A percentile compares a stretch with the other conserved stretches of the same genome.
These are phyloP conservation scores for Macrolepiota dolichaula DNA, from an alignment of 768 basidiomycete genomes.

Conservation along the genomic window DNA sequence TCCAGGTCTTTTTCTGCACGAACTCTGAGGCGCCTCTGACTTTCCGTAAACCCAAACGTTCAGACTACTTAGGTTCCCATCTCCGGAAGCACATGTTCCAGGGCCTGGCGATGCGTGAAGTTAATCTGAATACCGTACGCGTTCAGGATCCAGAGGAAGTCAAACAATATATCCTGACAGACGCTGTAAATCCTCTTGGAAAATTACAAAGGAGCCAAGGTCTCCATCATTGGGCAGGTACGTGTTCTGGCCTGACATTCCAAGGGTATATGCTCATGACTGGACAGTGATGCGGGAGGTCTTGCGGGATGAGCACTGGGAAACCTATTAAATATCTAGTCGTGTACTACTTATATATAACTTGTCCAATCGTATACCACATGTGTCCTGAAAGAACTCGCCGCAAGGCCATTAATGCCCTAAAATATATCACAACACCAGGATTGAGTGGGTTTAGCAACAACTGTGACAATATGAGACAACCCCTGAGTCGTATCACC, in stretches of 20 bases:
- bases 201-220: constrained; percentile 65
- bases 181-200: constrained; percentile 58
- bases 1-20: constrained; percentile 83
- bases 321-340: constrained; percentile 53
- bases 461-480: constrained; percentile 8
- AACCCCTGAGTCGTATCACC: neutral
- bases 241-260: constrained; percentile 22
- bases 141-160: constrained; percentile 32
- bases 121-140: constrained; percentile 41
- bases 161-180: constrained; percentile 53
- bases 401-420: neutral
- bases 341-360: neutral
- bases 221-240: constrained; percentile 74
- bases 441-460: neutral
- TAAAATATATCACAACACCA: neutral
- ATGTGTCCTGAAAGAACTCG: neutral
- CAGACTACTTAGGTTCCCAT: constrained; percentile 68
- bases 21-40: constrained; percentile 46
- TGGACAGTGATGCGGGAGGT: constrained; percentile 60
- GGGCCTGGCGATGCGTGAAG: constrained; percentile 49
- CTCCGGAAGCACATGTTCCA: constrained; percentile 61
- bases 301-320: constrained; percentile 72
- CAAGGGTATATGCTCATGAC: neutral
- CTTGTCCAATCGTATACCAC: neutral
- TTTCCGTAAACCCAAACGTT: constrained; percentile 51